Evolutionary conservation across 805 yeast genomes (phyloP).

Genomic region (Wickerhamomyces rabaulensis): DNA sequence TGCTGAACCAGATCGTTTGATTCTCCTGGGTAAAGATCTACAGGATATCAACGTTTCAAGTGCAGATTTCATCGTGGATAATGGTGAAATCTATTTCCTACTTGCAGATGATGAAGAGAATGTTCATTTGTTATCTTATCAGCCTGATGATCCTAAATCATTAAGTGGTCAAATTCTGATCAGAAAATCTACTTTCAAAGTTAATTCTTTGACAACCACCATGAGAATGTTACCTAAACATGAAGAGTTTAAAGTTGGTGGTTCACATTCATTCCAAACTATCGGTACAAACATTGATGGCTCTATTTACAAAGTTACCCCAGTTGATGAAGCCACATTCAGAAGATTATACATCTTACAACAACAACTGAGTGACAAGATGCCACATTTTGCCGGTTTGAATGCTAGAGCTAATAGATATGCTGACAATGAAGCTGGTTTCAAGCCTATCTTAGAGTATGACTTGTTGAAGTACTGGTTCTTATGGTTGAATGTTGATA

Average conservation of each 20-base stretch:
- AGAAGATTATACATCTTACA: constrained; percentile 80
- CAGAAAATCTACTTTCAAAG: constrained; percentile 62
- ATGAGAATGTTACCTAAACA: constrained; percentile 39
- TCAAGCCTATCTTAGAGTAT: constrained; percentile 63
- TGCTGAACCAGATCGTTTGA: constrained; percentile 89
- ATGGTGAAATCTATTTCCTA: constrained; percentile 61
- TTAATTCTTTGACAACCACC: constrained; percentile 56
- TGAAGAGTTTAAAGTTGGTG: constrained; percentile 24
- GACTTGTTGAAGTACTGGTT: constrained; percentile 47
- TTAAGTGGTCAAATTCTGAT: constrained; percentile 73
- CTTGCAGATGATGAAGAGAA: constrained; percentile 64
- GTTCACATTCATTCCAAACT: constrained; percentile 43
- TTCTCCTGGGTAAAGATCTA: constrained; percentile 70
- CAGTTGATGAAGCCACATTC: constrained; percentile 70
- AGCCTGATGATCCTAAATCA: constrained; percentile 87
- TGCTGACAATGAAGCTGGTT: constrained; percentile 30
- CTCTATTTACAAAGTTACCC: constrained; percentile 64
- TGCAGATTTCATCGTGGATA: constrained; percentile 72
- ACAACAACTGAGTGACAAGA: constrained; percentile 80
- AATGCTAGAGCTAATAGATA: constrained; percentile 56
- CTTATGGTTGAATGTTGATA: constrained; percentile 50
- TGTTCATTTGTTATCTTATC: constrained; percentile 74
- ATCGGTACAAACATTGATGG: constrained; percentile 81
- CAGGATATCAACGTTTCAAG: constrained; percentile 56
- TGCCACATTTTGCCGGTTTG: constrained; percentile 67